Evolutionary conservation across 768 basidiomycete species (phyloP).

Genomic region (Agrocybe pediades): DNA sequence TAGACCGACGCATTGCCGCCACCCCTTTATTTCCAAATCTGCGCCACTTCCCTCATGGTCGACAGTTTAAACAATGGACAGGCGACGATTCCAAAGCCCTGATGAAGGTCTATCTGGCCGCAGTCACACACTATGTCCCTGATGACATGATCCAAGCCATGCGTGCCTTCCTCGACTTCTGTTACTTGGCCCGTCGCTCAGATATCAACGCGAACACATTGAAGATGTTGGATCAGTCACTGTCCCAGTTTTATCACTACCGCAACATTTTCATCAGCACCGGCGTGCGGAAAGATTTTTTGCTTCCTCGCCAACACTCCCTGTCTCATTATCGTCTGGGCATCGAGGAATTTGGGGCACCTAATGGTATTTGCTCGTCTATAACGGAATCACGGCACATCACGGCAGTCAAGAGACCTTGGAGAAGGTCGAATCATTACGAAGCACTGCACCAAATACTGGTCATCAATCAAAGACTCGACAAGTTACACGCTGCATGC

Average conservation of each 20-base stretch:
- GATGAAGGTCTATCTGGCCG: conserved; percentile 34
- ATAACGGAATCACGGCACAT: conserved; percentile 35
- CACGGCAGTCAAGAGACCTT: conserved; percentile 35
- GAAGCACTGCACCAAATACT: conserved; percentile 38
- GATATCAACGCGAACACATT: conserved; percentile 8
- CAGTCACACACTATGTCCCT: conserved; percentile 18
- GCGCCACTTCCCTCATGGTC: conserved; percentile 27
- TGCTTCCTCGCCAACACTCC: conserved; percentile 25
- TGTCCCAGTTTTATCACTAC: conserved; percentile 24
- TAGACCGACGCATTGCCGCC: conserved; percentile 28
- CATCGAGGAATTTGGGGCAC: conserved; percentile 25
- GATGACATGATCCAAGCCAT: conserved; percentile 19
- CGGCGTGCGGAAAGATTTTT: conserved; percentile 14
- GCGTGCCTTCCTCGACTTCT: conserved; percentile 32
- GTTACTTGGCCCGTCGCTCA: conserved; percentile 28
- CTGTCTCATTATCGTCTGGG: conserved; percentile 18
- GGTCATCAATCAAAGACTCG: conserved; percentile 26
- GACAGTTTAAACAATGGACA: conserved; percentile 35
- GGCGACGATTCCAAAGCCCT: conserved; percentile 37
- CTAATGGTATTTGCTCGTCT: conserved; percentile 31
- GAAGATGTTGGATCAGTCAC: neutral
- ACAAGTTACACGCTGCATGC: conserved; percentile 27
- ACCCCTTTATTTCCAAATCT: conserved; percentile 22
- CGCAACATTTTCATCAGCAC: conserved; percentile 28
- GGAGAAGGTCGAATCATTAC: conserved; percentile 28